These are phyloP conservation scores for Curvularia sp. DNA, from an alignment of 2,329 filamentous ascomycete species.

Conservation along the genomic window DNA sequence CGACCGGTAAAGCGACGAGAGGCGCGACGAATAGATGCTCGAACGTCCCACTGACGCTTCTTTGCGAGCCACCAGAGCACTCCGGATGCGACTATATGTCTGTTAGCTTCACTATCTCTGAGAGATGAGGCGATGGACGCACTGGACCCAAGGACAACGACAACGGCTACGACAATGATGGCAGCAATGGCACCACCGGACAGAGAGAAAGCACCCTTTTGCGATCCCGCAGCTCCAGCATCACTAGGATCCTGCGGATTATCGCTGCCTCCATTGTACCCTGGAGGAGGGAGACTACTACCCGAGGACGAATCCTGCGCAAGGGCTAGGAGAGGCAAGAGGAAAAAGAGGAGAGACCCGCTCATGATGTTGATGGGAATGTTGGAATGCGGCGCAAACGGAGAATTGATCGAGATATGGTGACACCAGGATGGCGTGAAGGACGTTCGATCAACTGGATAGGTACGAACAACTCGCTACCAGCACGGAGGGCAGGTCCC, in stretches of 20 bases:
- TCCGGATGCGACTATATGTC: constrained; percentile 64
- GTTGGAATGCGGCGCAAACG: constrained; percentile 23
- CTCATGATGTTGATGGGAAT: constrained; percentile 35
- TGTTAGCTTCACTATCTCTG: constrained; percentile 20
- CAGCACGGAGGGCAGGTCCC: constrained; percentile 36
- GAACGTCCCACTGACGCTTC: constrained; percentile 83
- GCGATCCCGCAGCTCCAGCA: constrained; percentile 71
- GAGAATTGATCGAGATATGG: constrained; percentile 29
- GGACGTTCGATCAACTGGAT: constrained; percentile 41
- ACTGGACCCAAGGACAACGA: constrained; percentile 70
- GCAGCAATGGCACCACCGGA: constrained; percentile 75
- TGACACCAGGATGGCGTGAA: constrained; percentile 43
- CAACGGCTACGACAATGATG: constrained; percentile 76
- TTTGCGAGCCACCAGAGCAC: constrained; percentile 81
- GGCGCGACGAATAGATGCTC: constrained; percentile 73
- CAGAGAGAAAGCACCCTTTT: constrained; percentile 66
- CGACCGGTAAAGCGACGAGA: constrained; percentile 57
- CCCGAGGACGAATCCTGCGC: constrained; percentile 35
- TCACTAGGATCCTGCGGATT: constrained; percentile 46
- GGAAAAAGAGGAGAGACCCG: constrained; percentile 33
- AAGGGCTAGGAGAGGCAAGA: constrained; percentile 40
- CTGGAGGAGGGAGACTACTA: constrained; percentile 34
- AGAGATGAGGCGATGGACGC: constrained; percentile 42
- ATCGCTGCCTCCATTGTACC: constrained; percentile 50
- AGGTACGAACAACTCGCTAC: constrained; percentile 36